Evolutionary conservation across 108 stramenopile genomes (phyloP).

Genomic region (Nannochloropsis salina): DNA sequence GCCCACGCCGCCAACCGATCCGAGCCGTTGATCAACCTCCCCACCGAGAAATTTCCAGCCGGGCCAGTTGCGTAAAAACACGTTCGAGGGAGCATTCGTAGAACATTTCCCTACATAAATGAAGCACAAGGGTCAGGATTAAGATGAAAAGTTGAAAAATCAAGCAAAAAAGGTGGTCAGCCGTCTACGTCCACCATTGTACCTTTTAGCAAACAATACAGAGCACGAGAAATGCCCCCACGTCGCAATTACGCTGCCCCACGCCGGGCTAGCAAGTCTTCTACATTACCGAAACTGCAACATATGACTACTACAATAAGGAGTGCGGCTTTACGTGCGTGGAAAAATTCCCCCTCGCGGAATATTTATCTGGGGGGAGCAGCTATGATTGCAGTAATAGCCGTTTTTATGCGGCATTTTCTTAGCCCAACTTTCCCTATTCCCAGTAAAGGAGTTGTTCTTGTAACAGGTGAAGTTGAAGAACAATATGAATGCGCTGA

Average conservation of each 20-base stretch:
- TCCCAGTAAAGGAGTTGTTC: not conserved
- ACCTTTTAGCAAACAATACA: not conserved
- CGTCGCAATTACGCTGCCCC: not conserved
- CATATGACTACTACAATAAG: not conserved
- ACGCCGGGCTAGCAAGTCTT: not conserved
- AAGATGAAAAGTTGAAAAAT: too few species aligned
- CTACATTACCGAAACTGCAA: not conserved
- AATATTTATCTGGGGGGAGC: not conserved
- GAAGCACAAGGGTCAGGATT: too few species aligned
- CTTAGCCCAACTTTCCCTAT: not conserved
- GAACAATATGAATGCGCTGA: not conserved
- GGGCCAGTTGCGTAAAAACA: too few species aligned
- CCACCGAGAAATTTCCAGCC: too few species aligned
- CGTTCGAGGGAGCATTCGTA: too few species aligned
- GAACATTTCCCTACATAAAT: too few species aligned
- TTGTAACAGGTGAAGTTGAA: not conserved
- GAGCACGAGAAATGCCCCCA: not conserved
- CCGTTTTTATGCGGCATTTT: not conserved
- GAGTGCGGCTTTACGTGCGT: not conserved
- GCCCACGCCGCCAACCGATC: too few species aligned
- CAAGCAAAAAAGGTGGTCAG: not conserved
- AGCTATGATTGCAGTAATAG: not conserved
- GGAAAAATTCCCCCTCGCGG: not conserved
- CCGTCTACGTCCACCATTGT: not conserved
- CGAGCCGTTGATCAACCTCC: too few species aligned